Percentiles rank a stretch among this genome's conserved stretches.
phyloP scores from a whole-genome alignment of 345 rosid genomes.

The Salix koriyanagi region DNA sequence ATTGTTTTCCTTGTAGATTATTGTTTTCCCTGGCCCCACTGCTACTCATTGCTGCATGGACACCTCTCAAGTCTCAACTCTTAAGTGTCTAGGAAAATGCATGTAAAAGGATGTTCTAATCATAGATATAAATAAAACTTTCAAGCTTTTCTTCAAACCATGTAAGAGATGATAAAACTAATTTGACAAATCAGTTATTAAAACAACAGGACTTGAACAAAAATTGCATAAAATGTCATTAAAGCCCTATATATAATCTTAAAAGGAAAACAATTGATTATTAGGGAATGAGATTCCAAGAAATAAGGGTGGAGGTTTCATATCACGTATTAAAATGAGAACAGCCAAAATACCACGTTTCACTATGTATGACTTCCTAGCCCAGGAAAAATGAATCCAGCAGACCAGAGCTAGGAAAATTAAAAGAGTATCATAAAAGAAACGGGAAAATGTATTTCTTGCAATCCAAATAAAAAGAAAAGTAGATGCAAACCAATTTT shows the following conservation, averaged over 20 bases:
- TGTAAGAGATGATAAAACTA: neutral
- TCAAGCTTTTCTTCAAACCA: neutral
- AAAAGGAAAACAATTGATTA: neutral
- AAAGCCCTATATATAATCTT: neutral
- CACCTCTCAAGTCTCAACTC: neutral
- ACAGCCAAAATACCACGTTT: neutral
- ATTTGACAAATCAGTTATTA: neutral
- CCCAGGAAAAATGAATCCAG: neutral
- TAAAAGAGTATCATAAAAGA: neutral
- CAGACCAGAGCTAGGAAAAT: no score
- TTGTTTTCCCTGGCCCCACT: neutral
- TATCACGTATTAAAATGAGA: neutral
- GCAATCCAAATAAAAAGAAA: neutral
- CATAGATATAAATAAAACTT: neutral
- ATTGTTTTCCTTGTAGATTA: neutral
- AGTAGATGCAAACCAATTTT: constrained; percentile 17
- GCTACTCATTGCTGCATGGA: neutral
- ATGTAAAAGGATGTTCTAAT: neutral
- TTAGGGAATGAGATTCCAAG: neutral
- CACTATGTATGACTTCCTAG: neutral
- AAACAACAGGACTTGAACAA: neutral
- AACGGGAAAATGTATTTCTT: neutral
- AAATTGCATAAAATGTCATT: neutral
- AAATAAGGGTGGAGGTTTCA: neutral
- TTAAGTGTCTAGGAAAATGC: neutral